Evolutionary conservation across 176 grass and related monocot species (phyloP).

Genomic region (Oryza glaberrima): DNA sequence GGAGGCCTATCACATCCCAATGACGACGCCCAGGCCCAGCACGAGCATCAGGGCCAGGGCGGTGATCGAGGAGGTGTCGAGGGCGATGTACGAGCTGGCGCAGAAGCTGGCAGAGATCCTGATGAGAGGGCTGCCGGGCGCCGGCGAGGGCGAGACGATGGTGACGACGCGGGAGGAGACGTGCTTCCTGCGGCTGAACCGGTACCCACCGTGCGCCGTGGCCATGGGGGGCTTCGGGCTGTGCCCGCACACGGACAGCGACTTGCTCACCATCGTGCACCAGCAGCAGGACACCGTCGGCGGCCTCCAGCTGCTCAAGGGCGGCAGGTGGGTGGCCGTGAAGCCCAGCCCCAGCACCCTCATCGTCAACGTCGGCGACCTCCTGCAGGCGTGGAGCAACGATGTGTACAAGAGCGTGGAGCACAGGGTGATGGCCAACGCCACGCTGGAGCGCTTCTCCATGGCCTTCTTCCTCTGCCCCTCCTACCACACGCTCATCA

Average conservation of each 20-base stretch:
- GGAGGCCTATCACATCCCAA: constrained; percentile 86
- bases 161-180: constrained; percentile 36
- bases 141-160: neutral
- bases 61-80: constrained; percentile 56
- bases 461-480: constrained; percentile 79
- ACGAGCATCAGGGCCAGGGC: constrained; percentile 13
- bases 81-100: constrained; percentile 60
- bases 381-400: constrained; percentile 84
- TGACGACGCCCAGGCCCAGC: neutral
- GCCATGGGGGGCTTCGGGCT: constrained; percentile 54
- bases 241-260: constrained; percentile 84
- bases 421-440: constrained; percentile 65
- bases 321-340: constrained; percentile 57
- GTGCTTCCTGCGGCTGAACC: constrained; percentile 79
- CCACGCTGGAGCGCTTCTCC: constrained; percentile 61
- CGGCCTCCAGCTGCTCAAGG: constrained; percentile 66
- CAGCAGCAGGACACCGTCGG: constrained; percentile 57
- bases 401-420: constrained; percentile 65
- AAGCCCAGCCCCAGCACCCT: constrained; percentile 54
- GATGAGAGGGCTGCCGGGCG: neutral
- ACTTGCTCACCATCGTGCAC: constrained; percentile 68
- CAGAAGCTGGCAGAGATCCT: constrained; percentile 56
- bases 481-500: constrained; percentile 57
- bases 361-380: constrained; percentile 82
- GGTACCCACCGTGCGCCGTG: constrained; percentile 67